Conservation (phyloP, 768 basidiomycete genomes). For the Botryobasidium botryosum region DNA sequence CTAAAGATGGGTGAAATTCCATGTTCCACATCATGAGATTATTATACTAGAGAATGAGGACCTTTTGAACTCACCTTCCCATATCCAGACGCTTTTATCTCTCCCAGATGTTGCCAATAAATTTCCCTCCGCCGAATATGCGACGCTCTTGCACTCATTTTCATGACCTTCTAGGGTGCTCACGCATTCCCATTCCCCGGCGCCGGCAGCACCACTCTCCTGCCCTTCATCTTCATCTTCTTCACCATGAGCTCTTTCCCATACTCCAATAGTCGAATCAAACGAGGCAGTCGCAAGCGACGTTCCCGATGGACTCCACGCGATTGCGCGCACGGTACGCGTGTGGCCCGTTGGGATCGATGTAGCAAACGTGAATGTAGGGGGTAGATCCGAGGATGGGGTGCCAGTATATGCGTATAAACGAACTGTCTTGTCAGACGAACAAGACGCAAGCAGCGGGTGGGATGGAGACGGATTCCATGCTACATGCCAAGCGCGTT, state of each 20-base stretch:
- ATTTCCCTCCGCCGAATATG: conserved; percentile 57
- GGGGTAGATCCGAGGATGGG: conserved; percentile 15
- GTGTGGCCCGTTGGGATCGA: conserved; percentile 72
- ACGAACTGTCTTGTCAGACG: conserved; percentile 82
- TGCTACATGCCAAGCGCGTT: conserved; percentile 72
- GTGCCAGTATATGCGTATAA: conserved; percentile 47
- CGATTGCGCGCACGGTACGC: conserved; percentile 71
- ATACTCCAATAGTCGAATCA: conserved; percentile 80
- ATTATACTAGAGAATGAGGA: background rate
- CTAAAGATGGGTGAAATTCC: conserved; percentile 32
- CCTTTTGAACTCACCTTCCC: conserved; percentile 55
- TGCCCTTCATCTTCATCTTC: conserved; percentile 38
- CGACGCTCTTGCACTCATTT: conserved; percentile 85
- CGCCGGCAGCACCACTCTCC: conserved; percentile 45
- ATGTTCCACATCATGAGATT: background rate
- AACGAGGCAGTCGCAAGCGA: conserved; percentile 87
- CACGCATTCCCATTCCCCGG: conserved; percentile 80
- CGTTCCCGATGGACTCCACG: conserved; percentile 79
- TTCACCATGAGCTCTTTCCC: conserved; percentile 62
- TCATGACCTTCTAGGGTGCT: conserved; percentile 87
- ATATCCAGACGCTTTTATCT: conserved; percentile 98
- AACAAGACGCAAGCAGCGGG: conserved; percentile 79
- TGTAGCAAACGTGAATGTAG: conserved; percentile 36
- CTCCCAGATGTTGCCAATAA: conserved; percentile 87
- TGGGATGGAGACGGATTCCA: conserved; percentile 71